phyloP scores from a whole-genome alignment of 2,329 filamentous ascomycete genomes.

The Fusarium gaditjirri region DNA sequence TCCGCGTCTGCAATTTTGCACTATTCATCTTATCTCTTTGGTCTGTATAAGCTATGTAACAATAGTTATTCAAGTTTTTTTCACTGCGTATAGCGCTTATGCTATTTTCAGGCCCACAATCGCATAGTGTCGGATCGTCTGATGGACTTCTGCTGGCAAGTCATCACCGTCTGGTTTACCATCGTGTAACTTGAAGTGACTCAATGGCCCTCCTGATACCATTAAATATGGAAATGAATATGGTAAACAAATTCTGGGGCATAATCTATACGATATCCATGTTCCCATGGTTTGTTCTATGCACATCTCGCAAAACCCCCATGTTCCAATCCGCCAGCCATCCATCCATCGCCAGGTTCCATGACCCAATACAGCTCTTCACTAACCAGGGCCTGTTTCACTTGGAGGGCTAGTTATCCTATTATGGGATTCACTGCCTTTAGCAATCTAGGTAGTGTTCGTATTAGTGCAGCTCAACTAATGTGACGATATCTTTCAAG shows the following conservation, averaged over 20 bases:
- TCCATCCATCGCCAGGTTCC: neutral
- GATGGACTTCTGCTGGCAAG: neutral
- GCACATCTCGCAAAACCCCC: neutral
- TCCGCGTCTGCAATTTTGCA: neutral
- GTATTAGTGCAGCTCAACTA: neutral
- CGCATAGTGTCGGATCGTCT: neutral
- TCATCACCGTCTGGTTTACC: too few species aligned
- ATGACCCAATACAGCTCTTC: neutral
- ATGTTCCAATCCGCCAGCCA: neutral
- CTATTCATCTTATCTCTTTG: neutral
- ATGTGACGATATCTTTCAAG: neutral
- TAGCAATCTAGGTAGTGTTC: neutral
- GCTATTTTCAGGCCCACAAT: too few species aligned
- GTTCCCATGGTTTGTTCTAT: neutral
- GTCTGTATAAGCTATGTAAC: neutral
- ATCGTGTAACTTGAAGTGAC: neutral
- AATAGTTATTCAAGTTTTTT: too few species aligned
- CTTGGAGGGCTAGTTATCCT: neutral
- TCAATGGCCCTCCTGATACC: neutral
- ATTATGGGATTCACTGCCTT: neutral
- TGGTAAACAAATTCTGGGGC: neutral
- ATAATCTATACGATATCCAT: neutral
- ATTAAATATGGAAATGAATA: neutral
- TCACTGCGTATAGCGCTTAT: neutral
- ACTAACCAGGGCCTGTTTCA: constrained; percentile 18